Evolutionary conservation across 2,329 filamentous ascomycete genomes (phyloP).

Genomic region (Magnaporthales sp.): DNA sequence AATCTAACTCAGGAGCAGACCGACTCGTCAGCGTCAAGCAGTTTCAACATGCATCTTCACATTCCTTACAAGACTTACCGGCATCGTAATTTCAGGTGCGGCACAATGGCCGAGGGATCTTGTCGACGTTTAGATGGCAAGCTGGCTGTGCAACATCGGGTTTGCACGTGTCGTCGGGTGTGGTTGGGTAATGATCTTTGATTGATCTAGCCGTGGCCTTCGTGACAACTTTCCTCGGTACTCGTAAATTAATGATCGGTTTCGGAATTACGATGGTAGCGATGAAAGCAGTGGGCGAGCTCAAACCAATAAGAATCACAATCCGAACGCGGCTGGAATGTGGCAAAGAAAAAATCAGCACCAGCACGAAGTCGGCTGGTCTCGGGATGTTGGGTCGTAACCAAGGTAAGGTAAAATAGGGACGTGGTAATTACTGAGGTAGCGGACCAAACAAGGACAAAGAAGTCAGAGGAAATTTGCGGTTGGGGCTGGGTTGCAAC

Average conservation of each 20-base stretch:
- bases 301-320: background rate
- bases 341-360: background rate
- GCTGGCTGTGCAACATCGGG: background rate
- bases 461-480: background rate
- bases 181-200: background rate
- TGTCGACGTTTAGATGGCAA: background rate
- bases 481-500: background rate
- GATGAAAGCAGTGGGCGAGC: background rate
- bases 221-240: background rate
- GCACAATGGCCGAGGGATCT: background rate
- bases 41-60: background rate
- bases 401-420: background rate
- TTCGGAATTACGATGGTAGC: background rate
- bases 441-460: background rate
- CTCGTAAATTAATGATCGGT: background rate
- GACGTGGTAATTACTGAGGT: background rate
- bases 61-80: background rate
- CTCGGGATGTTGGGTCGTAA: background rate
- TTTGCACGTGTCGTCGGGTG: background rate
- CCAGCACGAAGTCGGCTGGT: background rate
- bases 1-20: conserved; percentile 27
- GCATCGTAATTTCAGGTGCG: background rate
- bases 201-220: background rate
- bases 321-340: background rate
- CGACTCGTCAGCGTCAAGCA: background rate